These are phyloP conservation scores for Lentithecium fluviatile DNA, from an alignment of 495 filamentous ascomycete genomes.

Conservation along the genomic window DNA sequence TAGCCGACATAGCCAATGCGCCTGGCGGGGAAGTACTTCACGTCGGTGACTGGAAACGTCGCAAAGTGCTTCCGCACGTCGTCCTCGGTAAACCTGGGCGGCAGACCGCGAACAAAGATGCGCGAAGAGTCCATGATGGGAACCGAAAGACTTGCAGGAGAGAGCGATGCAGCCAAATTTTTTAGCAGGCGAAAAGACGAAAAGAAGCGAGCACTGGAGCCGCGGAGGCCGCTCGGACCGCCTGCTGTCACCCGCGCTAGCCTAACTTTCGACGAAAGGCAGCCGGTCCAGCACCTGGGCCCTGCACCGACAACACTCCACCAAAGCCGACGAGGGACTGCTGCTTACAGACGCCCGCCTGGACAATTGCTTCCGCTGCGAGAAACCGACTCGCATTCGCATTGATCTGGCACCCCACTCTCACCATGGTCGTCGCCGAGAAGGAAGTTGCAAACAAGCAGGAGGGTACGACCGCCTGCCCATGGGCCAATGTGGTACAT, in stretches of 20 bases:
- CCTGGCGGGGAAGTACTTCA: constrained; percentile 81
- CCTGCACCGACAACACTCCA: not conserved
- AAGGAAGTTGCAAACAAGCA: constrained; percentile 56
- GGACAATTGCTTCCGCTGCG: not conserved
- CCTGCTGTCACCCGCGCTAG: not conserved
- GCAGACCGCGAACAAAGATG: constrained; percentile 86
- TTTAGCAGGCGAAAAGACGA: too few relatives aligned
- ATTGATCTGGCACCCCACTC: not conserved
- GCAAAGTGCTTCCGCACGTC: constrained; percentile 88
- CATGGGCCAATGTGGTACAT: not conserved
- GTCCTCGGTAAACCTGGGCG: constrained; percentile 67
- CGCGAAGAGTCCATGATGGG: constrained; percentile 66
- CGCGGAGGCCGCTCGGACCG: not conserved
- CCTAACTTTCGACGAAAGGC: not conserved
- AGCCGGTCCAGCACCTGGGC: not conserved
- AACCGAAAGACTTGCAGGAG: not conserved
- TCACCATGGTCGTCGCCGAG: constrained; percentile 48
- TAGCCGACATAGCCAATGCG: constrained; percentile 96
- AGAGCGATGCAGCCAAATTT: too few relatives aligned
- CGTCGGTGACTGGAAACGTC: constrained; percentile 76
- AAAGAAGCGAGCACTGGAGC: too few relatives aligned
- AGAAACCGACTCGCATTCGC: too few relatives aligned
- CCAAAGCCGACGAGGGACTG: not conserved
- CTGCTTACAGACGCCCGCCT: too few relatives aligned
- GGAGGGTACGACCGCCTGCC: constrained; percentile 54